Evolutionary conservation across 495 filamentous ascomycete species (phyloP), one percentile per base, ranked within the genome.

Genomic region (Rostrohypoxylon terebratum): DNA sequence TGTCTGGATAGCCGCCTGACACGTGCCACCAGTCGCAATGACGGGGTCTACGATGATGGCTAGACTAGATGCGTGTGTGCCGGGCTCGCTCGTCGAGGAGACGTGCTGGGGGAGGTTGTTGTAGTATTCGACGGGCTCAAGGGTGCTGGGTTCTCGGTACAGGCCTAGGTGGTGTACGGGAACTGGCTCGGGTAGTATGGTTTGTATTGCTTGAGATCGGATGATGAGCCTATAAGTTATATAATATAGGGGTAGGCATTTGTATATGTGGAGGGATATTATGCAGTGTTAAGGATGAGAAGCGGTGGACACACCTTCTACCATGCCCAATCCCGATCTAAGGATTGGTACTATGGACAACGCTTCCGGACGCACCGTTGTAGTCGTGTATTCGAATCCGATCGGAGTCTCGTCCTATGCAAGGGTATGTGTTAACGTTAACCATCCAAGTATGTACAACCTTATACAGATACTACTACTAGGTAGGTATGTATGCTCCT

Each of bases 91-190:
- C 71, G 83, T 66, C 3, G 61, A 38, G 8, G 74, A 21, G 33
- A 78, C 59, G 75, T 93, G 89, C 80, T 93, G 92, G 38, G 95
- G 94, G 18, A 98, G 92, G 81, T 98, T 98, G 83, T 93, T 98
- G 85, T 98, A 98, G 87, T 98, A 98, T 83, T 98, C 95, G 53
- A 98, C 95, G 0, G 95, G 94, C 58, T 91, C 87, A 28, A 97
- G 90, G 38, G 92, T 92, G 66, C 88, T 86, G 33, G 90, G 91
- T 76, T 97, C 95, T 74, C 95, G 92, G 83, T 92, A 98, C 68
- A 98, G 89, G 48, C 95, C 95, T 21, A 98, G 90, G 80, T 98
- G 95, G 82, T 98, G 93, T 71, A 98, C 88, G 14, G 94, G 91
- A 36, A 93, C 92, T 2, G 94, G 85, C 57, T 79, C 78, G 3